Percentiles rank a stretch among this genome's conserved stretches.
phyloP scores from a whole-genome alignment of 1,139 yeast species.

The Hansenula sp. region DNA sequence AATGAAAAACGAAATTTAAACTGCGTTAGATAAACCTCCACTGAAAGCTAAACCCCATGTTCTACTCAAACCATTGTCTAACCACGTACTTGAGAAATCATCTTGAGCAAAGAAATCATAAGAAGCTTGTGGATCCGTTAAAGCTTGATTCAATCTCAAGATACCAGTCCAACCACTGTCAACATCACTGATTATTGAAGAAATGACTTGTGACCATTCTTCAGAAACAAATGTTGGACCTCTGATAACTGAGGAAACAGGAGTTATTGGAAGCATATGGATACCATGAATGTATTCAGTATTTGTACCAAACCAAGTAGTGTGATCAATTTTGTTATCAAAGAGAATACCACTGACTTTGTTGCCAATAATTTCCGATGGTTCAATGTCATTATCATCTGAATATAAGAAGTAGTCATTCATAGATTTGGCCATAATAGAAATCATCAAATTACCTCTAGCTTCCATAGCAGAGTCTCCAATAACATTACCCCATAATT shows the following conservation, averaged over 20 bases:
- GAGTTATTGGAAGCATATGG: conserved; percentile 59
- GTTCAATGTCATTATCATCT: conserved; percentile 56
- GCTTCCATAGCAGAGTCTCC: conserved; percentile 73
- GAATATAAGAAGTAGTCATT: conserved; percentile 55
- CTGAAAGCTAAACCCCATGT: conserved; percentile 57
- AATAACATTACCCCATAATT: conserved; percentile 70
- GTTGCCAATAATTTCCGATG: conserved; percentile 51
- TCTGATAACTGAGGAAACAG: conserved; percentile 49
- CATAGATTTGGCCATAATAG: conserved; percentile 59
- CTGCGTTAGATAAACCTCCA: conserved; percentile 33
- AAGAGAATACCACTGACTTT: conserved; percentile 72
- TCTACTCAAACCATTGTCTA: conserved; percentile 55
- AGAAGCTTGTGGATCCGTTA: conserved; percentile 43
- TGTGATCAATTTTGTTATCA: conserved; percentile 55
- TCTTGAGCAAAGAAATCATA: conserved; percentile 40
- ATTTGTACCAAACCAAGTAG: conserved; percentile 49
- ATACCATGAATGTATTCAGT: conserved; percentile 60
- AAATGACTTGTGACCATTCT: conserved; percentile 47
- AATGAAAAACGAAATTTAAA: neutral
- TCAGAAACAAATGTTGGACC: conserved; percentile 41
- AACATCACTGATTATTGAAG: conserved; percentile 33
- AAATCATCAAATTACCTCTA: conserved; percentile 73
- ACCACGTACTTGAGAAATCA: conserved; percentile 30
- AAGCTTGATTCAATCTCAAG: conserved; percentile 49
- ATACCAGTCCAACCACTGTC: conserved; percentile 54